Percentiles rank a stretch among this genome's conserved stretches.
These are phyloP conservation scores for Fraxinus nigra DNA, from an alignment of 305 asterid species.

Conservation along the genomic window DNA sequence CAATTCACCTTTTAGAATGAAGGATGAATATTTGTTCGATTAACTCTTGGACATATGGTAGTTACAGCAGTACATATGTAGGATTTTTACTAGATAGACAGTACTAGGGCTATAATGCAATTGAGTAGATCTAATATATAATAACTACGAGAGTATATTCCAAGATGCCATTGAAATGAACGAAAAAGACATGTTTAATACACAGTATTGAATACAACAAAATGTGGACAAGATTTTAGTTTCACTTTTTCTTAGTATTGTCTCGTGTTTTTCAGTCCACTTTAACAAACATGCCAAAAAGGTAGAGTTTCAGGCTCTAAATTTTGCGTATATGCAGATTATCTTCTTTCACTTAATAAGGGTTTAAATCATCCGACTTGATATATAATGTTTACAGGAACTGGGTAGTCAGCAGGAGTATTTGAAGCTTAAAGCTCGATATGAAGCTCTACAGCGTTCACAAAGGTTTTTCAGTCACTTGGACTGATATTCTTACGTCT, in stretches of 20 bases:
- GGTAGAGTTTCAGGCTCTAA: neutral
- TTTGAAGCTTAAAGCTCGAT: constrained; percentile 61
- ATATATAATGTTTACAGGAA: constrained; percentile 32
- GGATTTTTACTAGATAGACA: neutral
- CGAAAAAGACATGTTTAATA: neutral
- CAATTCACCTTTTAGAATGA: neutral
- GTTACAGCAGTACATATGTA: neutral
- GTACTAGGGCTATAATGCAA: neutral
- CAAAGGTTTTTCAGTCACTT: constrained; percentile 39
- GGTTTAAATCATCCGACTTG: neutral
- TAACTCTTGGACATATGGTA: neutral
- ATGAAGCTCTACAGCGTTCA: constrained; percentile 57
- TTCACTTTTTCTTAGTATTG: neutral
- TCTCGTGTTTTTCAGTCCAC: neutral
- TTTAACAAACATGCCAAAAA: neutral
- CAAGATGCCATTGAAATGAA: neutral
- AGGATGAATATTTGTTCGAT: neutral
- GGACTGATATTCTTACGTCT: neutral
- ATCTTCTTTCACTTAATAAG: neutral
- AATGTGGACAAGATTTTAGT: neutral
- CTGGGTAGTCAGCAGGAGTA: constrained; percentile 69
- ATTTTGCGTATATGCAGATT: neutral
- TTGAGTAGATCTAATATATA: neutral
- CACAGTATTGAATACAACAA: neutral
- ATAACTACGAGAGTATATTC: neutral